Evolutionary conservation across 805 yeast species (phyloP).

Genomic region (Yamadazyma olivae): DNA sequence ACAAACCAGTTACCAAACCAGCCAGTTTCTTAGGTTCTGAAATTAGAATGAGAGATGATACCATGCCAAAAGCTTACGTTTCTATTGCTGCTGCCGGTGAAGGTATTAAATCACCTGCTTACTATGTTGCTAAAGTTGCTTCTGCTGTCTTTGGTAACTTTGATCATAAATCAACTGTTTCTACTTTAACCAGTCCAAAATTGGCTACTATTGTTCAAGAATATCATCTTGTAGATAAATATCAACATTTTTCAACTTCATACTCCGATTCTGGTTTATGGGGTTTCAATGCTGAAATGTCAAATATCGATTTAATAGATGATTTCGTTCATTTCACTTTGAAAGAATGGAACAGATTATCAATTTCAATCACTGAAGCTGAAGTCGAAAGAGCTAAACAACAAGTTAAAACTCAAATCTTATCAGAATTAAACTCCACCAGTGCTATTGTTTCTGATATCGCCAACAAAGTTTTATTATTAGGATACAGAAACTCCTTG

Average conservation of each 20-base stretch:
- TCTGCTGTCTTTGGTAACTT: constrained; percentile 54
- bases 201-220: constrained; percentile 66
- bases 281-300: constrained; percentile 72
- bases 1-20: constrained; percentile 44
- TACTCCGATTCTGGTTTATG: constrained; percentile 80
- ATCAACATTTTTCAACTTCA: constrained; percentile 67
- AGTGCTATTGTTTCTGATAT: constrained; percentile 52
- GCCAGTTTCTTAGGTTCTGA: constrained; percentile 82
- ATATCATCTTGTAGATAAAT: constrained; percentile 70
- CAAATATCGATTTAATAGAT: constrained; percentile 60
- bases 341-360: constrained; percentile 85
- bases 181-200: constrained; percentile 58
- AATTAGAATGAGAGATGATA: constrained; percentile 85
- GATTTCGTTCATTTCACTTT: constrained; percentile 78
- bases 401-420: constrained; percentile 60
- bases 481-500: constrained; percentile 60
- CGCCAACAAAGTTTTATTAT: constrained; percentile 56
- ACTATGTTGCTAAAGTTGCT: constrained; percentile 71
- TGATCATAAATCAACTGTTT: constrained; percentile 52
- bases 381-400: constrained; percentile 80
- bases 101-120: constrained; percentile 58
- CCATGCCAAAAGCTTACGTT: constrained; percentile 75
- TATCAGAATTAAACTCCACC: constrained; percentile 48
- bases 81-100: constrained; percentile 76
- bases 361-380: constrained; percentile 69